Base-by-base conservation (phyloP, 2,329 filamentous ascomycete species). In the Paraphaeosphaeria sporulosa region DNA sequence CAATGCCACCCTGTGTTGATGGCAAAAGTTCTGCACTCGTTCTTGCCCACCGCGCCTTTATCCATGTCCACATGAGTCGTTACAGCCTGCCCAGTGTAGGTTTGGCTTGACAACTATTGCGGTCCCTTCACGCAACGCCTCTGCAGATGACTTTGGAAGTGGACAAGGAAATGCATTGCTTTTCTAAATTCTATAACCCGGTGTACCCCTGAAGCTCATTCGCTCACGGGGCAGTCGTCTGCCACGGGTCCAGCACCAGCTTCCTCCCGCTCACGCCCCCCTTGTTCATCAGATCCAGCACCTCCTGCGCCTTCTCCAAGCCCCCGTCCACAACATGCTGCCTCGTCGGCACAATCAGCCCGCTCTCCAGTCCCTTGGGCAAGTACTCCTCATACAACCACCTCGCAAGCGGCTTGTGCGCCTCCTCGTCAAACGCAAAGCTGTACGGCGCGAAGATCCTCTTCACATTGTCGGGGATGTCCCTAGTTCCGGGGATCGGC, bases 221-320 rank as follows among this genome's bases (percentile, higher is more conserved):
- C 47, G 17, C 15, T 30, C 27, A 52, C 36, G 36, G 19, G 21
- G 34, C 23, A 17, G 34, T 17, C 4, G 19, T 36, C 49, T 52
- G 54, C 59, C 59, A 61, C 8, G 59, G 59, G 46, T 61, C 44
- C 25, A 58, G 4, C n/a, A 72, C 61, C 57, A 71, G 53, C 58
- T 67, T 72, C 19, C 60, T 63, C 6, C 66, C 70, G 63, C 71
- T 72, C 27, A 73, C 65, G 10, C 69, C 50, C 30, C 43, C 68
- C 36, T 64, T 58, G 55, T 60, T 60, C 43, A 71, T 49, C 55
- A 40, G 49, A 44, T 69, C 64, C 25, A 67, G 32, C 27, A 55
- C 63, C 55, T 49, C 53, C 53, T 67, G 64, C 9, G 63, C 53
- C 43, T 51, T 54, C 47, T 63, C 60, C 44, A 65, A 65, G 8